Conservation (phyloP, 176 grass and related monocot genomes). For the Oryza meyeriana region DNA sequence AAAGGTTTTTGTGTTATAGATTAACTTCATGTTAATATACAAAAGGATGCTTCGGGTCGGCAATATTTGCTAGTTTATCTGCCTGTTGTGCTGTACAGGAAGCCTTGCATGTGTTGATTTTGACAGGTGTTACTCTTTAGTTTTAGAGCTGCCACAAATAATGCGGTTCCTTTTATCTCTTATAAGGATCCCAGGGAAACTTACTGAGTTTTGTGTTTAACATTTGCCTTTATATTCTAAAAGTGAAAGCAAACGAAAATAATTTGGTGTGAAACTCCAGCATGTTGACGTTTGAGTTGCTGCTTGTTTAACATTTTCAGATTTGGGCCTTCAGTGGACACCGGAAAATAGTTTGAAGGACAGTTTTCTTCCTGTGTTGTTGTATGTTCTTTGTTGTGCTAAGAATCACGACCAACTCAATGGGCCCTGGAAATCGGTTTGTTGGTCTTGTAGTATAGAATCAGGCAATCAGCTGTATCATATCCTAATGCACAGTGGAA, state of each 20-base stretch:
- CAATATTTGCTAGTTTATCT: not conserved
- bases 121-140: not conserved
- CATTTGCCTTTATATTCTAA: not conserved
- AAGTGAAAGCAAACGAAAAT: not conserved
- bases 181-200: not conserved
- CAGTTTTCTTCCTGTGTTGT: not conserved
- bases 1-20: not conserved
- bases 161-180: not conserved
- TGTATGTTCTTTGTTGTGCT: conserved; percentile 13
- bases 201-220: not conserved
- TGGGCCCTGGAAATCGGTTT: conserved; percentile 8
- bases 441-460: conserved; percentile 41
- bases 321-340: conserved; percentile 98
- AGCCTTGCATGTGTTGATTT: not conserved
- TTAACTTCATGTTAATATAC: not conserved
- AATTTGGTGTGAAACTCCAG: not conserved
- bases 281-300: not conserved
- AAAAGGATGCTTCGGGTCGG: not conserved
- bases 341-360: conserved; percentile 77
- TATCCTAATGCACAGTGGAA: not conserved
- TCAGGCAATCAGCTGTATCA: conserved; percentile 24
- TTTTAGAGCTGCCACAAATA: not conserved
- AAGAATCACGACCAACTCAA: conserved; percentile 8
- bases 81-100: not conserved
- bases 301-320: conserved; percentile 41